Base-by-base conservation (phyloP, 495 filamentous ascomycete genomes). In the Margaritispora aquatica region DNA sequence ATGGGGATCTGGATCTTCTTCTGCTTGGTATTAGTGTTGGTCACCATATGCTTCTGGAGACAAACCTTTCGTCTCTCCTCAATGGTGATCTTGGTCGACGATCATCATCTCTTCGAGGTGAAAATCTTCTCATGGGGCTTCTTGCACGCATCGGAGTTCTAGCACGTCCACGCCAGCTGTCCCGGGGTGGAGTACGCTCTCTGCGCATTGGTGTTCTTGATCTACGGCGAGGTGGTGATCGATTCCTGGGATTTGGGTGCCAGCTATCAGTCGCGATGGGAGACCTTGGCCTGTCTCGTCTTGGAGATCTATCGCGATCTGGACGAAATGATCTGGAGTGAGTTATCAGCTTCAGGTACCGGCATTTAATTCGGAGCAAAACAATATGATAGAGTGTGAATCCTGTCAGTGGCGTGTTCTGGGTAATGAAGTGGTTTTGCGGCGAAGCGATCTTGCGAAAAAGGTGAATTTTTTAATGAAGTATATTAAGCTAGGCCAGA, bases 261-360 rank as follows among this genome's bases (percentile, higher is more conserved):
- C 65, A 66, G 22, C 60, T 64, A 54, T 69, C 66, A 22, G 49
- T 66, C 15, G 26, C 48, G 20, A 58, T 60, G 26, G 61, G 63
- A 26, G 65, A 24, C 69, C 72, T 38, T 68, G 64, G 38, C 71
- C 74, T n/a, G 63, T 70, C 50, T 73, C 74, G 36, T 67, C 69
- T 15, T 55, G 69, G 38, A 54, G 64, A 21, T 67, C 72, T 66
- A 41, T 68, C 66, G 21, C 72, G 63, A 9, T 62, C 66, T 10
- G 48, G 47, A 7, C 38, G 38, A 44, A 44, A 44, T 8, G 38
- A 44, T 44, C 38, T 44, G 38, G 38, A n/a, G 19, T 44, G 4
- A 2, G 15, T 3, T n/a, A 44, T 44, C 19, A 44, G 38, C 38
- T 15, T 34, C 13, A 13, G 19, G 19, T 44, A 15, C 38, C 13